Evolutionary conservation across 1,284 basidiomycete genomes (phyloP).

Genomic region (Calocybe gambosa): DNA sequence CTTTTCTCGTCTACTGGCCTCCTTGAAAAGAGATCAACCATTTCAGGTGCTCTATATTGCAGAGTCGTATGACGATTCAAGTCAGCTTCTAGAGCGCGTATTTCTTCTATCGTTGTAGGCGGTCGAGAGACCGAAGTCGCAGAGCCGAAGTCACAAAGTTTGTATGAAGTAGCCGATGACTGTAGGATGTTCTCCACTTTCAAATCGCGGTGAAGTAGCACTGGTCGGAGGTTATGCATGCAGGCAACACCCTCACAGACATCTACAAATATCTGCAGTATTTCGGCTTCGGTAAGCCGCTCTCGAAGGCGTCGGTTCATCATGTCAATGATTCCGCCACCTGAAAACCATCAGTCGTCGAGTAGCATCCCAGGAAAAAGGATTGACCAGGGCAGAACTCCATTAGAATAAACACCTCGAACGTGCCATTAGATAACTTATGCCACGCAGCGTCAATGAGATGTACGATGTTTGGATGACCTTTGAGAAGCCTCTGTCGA

Average conservation of each 20-base stretch:
- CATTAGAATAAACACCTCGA: constrained; percentile 99
- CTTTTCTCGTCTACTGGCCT: constrained; percentile 88
- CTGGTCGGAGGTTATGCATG: constrained; percentile 91
- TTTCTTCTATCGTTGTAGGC: constrained; percentile 73
- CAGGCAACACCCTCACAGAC: constrained; percentile 90
- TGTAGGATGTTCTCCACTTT: constrained; percentile 99
- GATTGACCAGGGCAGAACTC: constrained; percentile 78
- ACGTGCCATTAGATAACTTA: constrained; percentile 72
- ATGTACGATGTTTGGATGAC: constrained; percentile 90
- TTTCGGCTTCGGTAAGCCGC: constrained; percentile 90
- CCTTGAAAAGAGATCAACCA: constrained; percentile 89
- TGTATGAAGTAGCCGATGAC: constrained; percentile 73
- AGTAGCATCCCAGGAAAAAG: constrained; percentile 4
- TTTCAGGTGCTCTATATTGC: constrained; percentile 96
- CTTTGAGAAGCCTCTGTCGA: constrained; percentile 73
- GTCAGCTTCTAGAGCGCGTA: constrained; percentile 85
- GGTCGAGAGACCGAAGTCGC: constrained; percentile 73
- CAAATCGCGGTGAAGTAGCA: constrained; percentile 93
- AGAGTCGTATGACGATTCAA: constrained; percentile 93
- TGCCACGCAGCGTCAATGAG: constrained; percentile 94
- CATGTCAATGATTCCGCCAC: constrained; percentile 98
- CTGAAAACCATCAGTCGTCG: constrained; percentile 30
- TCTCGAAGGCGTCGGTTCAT: constrained; percentile 96
- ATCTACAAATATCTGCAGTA: constrained; percentile 96
- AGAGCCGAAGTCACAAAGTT: constrained; percentile 98